Evolutionary conservation across 106 monocot genomes (phyloP).

Genomic region (Dendrobium catenatum): DNA sequence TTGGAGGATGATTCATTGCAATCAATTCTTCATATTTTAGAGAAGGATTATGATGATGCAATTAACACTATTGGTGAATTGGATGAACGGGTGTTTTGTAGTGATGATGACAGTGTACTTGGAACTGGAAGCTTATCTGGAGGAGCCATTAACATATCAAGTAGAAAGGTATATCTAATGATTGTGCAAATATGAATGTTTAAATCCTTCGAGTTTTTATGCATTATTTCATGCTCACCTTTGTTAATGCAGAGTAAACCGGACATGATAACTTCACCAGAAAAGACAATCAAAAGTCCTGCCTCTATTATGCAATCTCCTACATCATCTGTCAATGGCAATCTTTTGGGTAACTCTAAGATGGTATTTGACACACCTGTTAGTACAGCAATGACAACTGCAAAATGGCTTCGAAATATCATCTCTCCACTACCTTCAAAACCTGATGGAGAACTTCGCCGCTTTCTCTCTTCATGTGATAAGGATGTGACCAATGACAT

Average conservation of each 20-base stretch:
- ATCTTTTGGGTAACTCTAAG: conserved; percentile 25
- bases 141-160: conserved; percentile 49
- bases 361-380: conserved; percentile 61
- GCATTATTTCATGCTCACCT: conserved; percentile 4
- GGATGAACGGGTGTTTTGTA: conserved; percentile 82
- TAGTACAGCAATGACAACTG: conserved; percentile 90
- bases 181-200: background rate
- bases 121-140: conserved; percentile 91
- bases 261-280: conserved; percentile 52
- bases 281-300: conserved; percentile 59
- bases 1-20: conserved; percentile 61
- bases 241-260: conserved; percentile 45
- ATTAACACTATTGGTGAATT: conserved; percentile 56
- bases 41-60: conserved; percentile 77
- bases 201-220: background rate
- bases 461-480: conserved; percentile 68
- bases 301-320: conserved; percentile 43
- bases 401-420: conserved; percentile 85
- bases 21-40: conserved; percentile 54
- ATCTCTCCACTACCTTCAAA: conserved; percentile 72
- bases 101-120: conserved; percentile 79
- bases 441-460: conserved; percentile 62
- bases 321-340: conserved; percentile 36
- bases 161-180: conserved; percentile 49
- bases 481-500: conserved; percentile 64